Conservation (phyloP, 2,329 filamentous ascomycete species). For the Botrytis squamosa region DNA sequence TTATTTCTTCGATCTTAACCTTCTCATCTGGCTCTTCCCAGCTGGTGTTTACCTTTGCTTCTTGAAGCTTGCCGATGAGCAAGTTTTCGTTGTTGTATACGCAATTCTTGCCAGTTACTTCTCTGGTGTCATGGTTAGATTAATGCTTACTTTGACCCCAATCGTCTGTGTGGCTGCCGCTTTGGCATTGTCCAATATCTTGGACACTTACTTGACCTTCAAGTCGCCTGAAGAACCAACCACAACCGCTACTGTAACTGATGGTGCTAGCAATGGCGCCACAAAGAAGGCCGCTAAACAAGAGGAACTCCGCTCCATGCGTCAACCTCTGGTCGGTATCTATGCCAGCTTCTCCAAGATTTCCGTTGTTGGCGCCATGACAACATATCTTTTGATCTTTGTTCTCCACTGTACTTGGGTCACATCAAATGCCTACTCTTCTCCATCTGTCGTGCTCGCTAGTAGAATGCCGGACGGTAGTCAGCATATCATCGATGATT, state of each 20-base stretch:
- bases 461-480: slow-evolving; percentile 90
- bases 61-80: slow-evolving; percentile 88
- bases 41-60: slow-evolving; percentile 98
- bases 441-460: slow-evolving; percentile 92
- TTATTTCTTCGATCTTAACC: slow-evolving; percentile 98
- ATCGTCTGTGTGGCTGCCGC: slow-evolving; percentile 94
- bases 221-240: slow-evolving; percentile 58
- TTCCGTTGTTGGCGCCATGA: slow-evolving; percentile 69
- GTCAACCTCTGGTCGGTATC: slow-evolving; percentile 76
- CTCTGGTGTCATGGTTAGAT: slow-evolving; percentile 96
- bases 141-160: slow-evolving; percentile 96
- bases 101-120: slow-evolving; percentile 97
- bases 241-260: slow-evolving; percentile 42
- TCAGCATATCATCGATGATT: slow-evolving; percentile 98
- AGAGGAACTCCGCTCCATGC: slow-evolving; percentile 65
- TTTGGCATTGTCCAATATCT: slow-evolving; percentile 79
- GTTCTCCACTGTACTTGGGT: slow-evolving; percentile 99
- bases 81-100: slow-evolving; percentile 97
- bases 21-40: slow-evolving; percentile 98
- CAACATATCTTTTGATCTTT: slow-evolving; percentile 84
- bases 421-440: slow-evolving; percentile 97
- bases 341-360: slow-evolving; percentile 78
- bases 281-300: slow-evolving; percentile 54
- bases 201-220: slow-evolving; percentile 78
- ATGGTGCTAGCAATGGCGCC: slow-evolving; percentile 40